Conservation (phyloP, 2,329 filamentous ascomycete species). For the Didymella pinodella region DNA sequence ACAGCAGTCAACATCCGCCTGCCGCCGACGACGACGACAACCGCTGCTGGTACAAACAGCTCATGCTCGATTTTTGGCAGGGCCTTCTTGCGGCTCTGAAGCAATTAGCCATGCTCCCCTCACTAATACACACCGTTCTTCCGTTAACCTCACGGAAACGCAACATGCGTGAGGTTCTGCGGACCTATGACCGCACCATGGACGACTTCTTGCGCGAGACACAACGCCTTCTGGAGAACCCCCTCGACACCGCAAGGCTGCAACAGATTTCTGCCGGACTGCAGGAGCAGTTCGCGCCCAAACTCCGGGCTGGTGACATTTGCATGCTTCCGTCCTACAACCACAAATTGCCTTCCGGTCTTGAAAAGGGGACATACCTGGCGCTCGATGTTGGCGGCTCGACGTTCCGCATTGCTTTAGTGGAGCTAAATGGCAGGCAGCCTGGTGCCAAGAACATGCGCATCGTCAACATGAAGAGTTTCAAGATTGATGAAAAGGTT, state of each 20-base stretch:
- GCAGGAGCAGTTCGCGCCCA: constrained; percentile 62
- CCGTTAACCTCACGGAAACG: constrained; percentile 47
- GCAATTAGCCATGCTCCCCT: constrained; percentile 52
- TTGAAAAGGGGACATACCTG: constrained; percentile 67
- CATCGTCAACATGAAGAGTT: constrained; percentile 63
- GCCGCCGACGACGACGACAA: constrained; percentile 25
- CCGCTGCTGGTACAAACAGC: constrained; percentile 45
- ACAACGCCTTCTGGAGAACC: constrained; percentile 54
- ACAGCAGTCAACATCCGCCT: constrained; percentile 33
- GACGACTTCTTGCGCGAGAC: constrained; percentile 57
- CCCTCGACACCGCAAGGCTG: constrained; percentile 52
- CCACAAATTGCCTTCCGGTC: constrained; percentile 66
- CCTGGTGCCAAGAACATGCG: constrained; percentile 58
- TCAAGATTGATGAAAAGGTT: constrained; percentile 64
- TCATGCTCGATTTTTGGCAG: constrained; percentile 53
- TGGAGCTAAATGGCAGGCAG: constrained; percentile 61
- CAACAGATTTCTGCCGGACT: constrained; percentile 56
- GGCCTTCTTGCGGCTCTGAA: constrained; percentile 49
- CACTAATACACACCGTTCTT: constrained; percentile 50
- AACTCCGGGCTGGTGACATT: constrained; percentile 63
- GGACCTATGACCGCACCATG: constrained; percentile 56
- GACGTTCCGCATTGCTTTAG: constrained; percentile 68
- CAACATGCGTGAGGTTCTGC: constrained; percentile 48
- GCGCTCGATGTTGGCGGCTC: constrained; percentile 72
- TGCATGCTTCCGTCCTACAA: constrained; percentile 73